Evolutionary conservation across 345 rosid species (phyloP).

Genomic region (Mercurialis annua): DNA sequence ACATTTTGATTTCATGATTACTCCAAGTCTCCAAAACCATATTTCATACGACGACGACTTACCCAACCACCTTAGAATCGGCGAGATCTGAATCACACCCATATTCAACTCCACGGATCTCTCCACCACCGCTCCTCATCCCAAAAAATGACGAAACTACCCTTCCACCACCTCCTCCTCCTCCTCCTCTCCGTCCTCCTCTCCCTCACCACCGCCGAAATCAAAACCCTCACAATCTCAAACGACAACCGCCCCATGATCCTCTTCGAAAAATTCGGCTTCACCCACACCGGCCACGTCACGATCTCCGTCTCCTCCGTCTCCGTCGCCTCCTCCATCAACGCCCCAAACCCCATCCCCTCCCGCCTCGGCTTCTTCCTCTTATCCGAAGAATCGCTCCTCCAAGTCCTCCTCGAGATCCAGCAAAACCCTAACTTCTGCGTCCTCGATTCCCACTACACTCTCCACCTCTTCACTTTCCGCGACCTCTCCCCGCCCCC

Average conservation of each 20-base stretch:
- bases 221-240: conserved; percentile 46
- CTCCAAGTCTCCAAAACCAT: too few species aligned
- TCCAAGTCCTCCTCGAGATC: conserved; percentile 76
- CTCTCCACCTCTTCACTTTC: conserved; percentile 61
- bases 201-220: conserved; percentile 19
- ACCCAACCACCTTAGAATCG: neutral
- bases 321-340: conserved; percentile 46
- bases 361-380: conserved; percentile 92
- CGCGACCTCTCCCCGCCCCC: conserved; percentile 83
- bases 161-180: conserved; percentile 23
- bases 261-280: conserved; percentile 93
- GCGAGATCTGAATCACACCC: neutral
- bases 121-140: neutral
- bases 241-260: conserved; percentile 86
- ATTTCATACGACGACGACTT: neutral
- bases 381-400: conserved; percentile 82
- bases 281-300: conserved; percentile 81
- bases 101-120: neutral
- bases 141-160: conserved; percentile 41
- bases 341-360: conserved; percentile 47
- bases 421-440: conserved; percentile 76
- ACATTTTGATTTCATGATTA: too few species aligned
- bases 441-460: conserved; percentile 75
- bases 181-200: conserved; percentile 12
- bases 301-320: conserved; percentile 60